Base-by-base conservation (phyloP, 2,329 filamentous ascomycete genomes). In the Clarireedia sp. region DNA sequence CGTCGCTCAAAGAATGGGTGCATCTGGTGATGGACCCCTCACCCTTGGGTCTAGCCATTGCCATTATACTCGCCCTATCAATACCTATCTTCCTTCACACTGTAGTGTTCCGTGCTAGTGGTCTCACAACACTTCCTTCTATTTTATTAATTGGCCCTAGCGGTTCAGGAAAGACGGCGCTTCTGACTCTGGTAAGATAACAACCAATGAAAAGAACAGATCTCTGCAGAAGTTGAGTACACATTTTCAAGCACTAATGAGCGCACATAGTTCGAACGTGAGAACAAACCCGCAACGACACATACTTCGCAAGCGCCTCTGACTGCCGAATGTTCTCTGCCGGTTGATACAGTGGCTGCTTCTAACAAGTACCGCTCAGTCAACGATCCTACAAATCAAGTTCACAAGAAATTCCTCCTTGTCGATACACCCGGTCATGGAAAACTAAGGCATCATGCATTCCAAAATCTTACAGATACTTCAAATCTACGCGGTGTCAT, bases 371-470 rank as follows among this genome's bases (percentile, higher is more conserved):
- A 82, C 70, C 82, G 85, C 61, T 86, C 82, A 44, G 71, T 75
- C 24, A 81, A 86, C 66, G 85, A 89, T 67, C 78, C 81, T 23
- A 78, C 82, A 9, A 72, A 73, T 48, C 71, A 75, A 59, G 63
- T 71, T 3, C 83, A 86, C 68, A 83, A 81, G 61, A 86, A 83
- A 68, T 89, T 94, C 69, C 75, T 87, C 41, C 75, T 97, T 36
- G 74, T 89, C 67, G 94, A 99, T 73, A 97, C 92, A 0, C 94
- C 94, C 0, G 94, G 94, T 40, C 94, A 99, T 74, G 90, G 90
- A 65, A 99, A 99, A 74, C 82, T 99, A 57, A 89, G 94, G 58
- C 80, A 83, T 64, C 76, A 82, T 61, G 83, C 87, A 3, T 75
- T 87, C 57, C 71, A 75, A 43, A 74, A 72, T 52, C 72, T 86